Evolutionary conservation across 2,329 filamentous ascomycete genomes (phyloP).

Genomic region (Tympanopsis confertula): DNA sequence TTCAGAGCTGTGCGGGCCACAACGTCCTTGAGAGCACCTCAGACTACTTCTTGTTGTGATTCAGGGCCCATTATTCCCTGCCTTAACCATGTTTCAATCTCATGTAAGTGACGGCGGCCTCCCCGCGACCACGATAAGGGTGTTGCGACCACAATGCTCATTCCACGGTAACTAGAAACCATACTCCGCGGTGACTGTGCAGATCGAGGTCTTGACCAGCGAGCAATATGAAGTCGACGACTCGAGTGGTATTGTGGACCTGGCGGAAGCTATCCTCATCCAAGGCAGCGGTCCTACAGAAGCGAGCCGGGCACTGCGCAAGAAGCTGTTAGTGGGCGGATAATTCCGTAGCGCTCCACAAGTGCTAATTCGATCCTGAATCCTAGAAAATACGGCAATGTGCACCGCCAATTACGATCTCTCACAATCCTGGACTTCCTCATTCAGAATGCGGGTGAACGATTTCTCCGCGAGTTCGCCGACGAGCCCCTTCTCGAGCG

Average conservation of each 20-base stretch:
- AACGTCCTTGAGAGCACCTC: no score
- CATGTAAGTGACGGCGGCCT: no score
- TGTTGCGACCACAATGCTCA: no score
- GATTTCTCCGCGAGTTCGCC: conserved; percentile 52
- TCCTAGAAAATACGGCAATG: conserved; percentile 46
- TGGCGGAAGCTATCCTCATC: conserved; percentile 56
- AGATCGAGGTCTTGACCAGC: conserved; percentile 54
- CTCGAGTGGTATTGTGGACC: conserved; percentile 51
- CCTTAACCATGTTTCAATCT: no score
- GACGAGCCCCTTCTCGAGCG: conserved; percentile 58
- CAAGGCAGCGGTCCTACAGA: conserved; percentile 54
- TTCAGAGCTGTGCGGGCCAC: no score
- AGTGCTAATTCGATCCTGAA: neutral
- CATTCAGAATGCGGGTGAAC: conserved; percentile 54
- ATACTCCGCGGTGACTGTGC: conserved; percentile 58
- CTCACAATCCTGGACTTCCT: conserved; percentile 53
- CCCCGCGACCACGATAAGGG: no score
- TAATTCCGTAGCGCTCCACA: neutral
- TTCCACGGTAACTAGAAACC: no score
- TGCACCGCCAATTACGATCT: conserved; percentile 53
- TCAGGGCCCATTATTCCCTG: no score
- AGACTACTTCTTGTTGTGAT: no score
- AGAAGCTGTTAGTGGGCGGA: conserved; percentile 49
- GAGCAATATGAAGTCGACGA: conserved; percentile 60
- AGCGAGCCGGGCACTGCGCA: conserved; percentile 54